Evolutionary conservation across 441 rosid genomes (phyloP).

Genomic region (Erodium texanum): DNA sequence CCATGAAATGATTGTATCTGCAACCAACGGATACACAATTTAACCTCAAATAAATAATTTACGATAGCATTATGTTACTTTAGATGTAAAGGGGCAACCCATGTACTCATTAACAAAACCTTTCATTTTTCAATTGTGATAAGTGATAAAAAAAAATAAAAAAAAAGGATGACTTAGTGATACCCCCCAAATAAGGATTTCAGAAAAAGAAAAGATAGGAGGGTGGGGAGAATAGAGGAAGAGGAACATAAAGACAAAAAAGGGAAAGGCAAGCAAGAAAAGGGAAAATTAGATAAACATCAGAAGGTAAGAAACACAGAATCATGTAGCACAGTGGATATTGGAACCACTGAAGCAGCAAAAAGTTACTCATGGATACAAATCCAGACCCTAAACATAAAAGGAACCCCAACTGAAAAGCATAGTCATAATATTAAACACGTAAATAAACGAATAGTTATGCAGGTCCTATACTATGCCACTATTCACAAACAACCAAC

Average conservation of each 20-base stretch:
- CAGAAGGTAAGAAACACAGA: neutral
- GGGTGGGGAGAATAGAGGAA: neutral
- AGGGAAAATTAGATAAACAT: neutral
- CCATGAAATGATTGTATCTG: conserved; percentile 98
- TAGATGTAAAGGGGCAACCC: neutral
- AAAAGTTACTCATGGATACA: neutral
- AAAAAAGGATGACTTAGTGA: neutral
- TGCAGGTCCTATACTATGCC: too few species aligned
- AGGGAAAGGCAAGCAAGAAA: neutral
- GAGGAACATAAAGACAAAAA: neutral
- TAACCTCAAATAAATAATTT: neutral
- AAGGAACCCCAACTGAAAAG: neutral
- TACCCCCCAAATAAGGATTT: neutral
- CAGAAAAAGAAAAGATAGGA: neutral
- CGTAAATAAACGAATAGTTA: too few species aligned
- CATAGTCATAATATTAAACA: neutral
- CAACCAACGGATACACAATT: conserved; percentile 8
- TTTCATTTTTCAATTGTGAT: neutral
- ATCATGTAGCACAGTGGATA: neutral
- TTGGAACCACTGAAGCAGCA: neutral
- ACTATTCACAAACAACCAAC: neutral
- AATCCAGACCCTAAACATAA: neutral
- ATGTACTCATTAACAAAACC: neutral
- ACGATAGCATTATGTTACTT: neutral
- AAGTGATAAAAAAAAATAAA: too few species aligned